Base-by-base conservation (phyloP, 768 basidiomycete species). In the Termitomyces titanicus region DNA sequence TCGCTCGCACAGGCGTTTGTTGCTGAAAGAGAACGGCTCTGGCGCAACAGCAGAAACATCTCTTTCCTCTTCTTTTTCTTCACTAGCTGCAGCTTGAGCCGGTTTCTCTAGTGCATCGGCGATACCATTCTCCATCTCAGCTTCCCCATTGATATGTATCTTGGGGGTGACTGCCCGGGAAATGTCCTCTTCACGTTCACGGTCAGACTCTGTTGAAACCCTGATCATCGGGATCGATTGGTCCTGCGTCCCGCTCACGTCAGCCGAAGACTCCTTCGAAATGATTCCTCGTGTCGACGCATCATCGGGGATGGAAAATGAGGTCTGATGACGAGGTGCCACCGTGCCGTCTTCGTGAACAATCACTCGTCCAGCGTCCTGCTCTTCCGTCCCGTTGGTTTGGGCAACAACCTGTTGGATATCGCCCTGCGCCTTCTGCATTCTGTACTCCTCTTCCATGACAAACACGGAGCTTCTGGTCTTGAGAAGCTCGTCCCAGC, bases 361-460 rank as follows among this genome's bases (percentile, higher is more conserved):
- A 34, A 86, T 77, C 5, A 74, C 68, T 10, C 60, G 63, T 17
- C 70, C 71, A 11, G 64, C 63, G 50, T 71, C 71, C 45, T 64
- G 65, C 12, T 75, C 73, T n/a, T 61, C 64, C 31, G 63, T 31
- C 27, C 47, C 65, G 29, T 69, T 69, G 10, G 69, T 42, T 10
- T 61, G 61, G 5, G 58, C 56, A n/a, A 64, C 61, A n/a, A 58
- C 67, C 47, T 74, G 68, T 46, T 78, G 74, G n/a, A 88, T 75
- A 27, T 94, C 92, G 2, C 68, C 74, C 5, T 89, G 83, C 2
- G 89, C 87, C 68, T 98, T 98, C 74, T 98, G 96, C 85, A 92
- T 89, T 35, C 97, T 82, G 68, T 99, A 99, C 68, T 99, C 97
- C 68, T 99, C 96, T 68, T 98, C 97, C 97, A 99, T 99, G 38